A percentile compares a stretch with the other conserved stretches of the same genome.
Evolutionary conservation across 176 grass and related monocot species (phyloP).

Genomic region (Bolboschoenus planiculmis): DNA sequence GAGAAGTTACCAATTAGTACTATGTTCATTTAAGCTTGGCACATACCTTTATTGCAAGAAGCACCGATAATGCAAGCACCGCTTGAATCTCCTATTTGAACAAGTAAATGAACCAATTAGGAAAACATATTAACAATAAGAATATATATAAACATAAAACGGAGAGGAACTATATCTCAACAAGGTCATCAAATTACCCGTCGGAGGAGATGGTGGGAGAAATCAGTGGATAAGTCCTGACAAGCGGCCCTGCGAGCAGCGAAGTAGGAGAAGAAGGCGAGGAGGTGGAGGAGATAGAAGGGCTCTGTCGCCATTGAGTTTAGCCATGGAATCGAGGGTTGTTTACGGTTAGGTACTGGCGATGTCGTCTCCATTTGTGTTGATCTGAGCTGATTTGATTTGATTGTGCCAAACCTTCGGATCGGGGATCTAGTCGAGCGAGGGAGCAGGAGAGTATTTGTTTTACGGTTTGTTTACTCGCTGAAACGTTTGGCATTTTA

Average conservation of each 20-base stretch:
- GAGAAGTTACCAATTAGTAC: not conserved
- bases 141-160: not conserved
- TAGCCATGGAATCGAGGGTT: conserved; percentile 68
- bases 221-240: conserved; percentile 31
- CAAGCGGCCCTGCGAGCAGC: conserved; percentile 47
- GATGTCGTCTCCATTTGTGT: conserved; percentile 50
- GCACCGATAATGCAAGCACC: conserved; percentile 57
- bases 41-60: conserved; percentile 71
- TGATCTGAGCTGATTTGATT: not conserved
- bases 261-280: conserved; percentile 93
- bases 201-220: conserved; percentile 54
- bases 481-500: not conserved
- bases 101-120: conserved; percentile 7
- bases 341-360: conserved; percentile 25
- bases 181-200: conserved; percentile 17
- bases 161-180: not conserved
- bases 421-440: not conserved
- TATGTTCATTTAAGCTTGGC: not conserved
- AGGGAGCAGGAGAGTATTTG: not conserved
- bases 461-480: conserved; percentile 1
- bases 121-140: not conserved
- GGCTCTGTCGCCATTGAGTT: conserved; percentile 62
- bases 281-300: conserved; percentile 79
- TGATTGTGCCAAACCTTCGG: not conserved
- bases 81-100: conserved; percentile 79